Conservation (phyloP, 805 yeast species). For the Citeromyces matritensis region DNA sequence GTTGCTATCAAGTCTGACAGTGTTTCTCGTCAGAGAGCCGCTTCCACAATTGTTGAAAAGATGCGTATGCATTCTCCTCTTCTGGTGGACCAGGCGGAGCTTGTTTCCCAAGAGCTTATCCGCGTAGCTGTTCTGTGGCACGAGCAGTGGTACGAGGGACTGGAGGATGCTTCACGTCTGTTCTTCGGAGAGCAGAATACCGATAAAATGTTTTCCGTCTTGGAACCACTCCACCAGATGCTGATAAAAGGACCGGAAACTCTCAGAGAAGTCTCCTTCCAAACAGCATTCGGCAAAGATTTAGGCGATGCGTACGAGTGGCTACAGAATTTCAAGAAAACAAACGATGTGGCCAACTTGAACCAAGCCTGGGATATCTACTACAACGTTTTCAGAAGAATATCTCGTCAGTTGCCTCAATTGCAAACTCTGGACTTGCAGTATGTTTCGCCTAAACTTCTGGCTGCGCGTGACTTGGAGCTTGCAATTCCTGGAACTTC, state of each 20-base stretch:
- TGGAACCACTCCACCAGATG: conserved; percentile 81
- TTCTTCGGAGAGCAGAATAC: conserved; percentile 92
- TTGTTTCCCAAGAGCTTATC: conserved; percentile 87
- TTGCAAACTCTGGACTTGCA: conserved; percentile 76
- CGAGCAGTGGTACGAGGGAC: conserved; percentile 95
- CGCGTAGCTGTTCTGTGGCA: conserved; percentile 96
- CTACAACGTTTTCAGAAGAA: conserved; percentile 83
- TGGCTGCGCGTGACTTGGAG: conserved; percentile 65
- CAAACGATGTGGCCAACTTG: conserved; percentile 75
- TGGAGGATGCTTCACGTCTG: conserved; percentile 89
- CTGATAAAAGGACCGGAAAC: conserved; percentile 84
- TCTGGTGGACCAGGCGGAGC: conserved; percentile 81
- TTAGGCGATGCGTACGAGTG: conserved; percentile 86
- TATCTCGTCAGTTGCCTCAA: conserved; percentile 80
- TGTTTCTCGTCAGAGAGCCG: conserved; percentile 80
- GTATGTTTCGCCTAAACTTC: conserved; percentile 83
- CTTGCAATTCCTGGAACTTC: conserved; percentile 93
- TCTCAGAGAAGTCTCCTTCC: conserved; percentile 81
- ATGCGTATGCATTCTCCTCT: conserved; percentile 80
- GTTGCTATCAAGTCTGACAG: conserved; percentile 95
- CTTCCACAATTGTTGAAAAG: conserved; percentile 78
- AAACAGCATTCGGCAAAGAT: conserved; percentile 88
- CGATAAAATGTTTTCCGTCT: conserved; percentile 83
- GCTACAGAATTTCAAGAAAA: conserved; percentile 73
- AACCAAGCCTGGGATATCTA: conserved; percentile 98